phyloP scores from a whole-genome alignment of 2,329 filamentous ascomycete genomes.

The Fusarium aywerte region DNA sequence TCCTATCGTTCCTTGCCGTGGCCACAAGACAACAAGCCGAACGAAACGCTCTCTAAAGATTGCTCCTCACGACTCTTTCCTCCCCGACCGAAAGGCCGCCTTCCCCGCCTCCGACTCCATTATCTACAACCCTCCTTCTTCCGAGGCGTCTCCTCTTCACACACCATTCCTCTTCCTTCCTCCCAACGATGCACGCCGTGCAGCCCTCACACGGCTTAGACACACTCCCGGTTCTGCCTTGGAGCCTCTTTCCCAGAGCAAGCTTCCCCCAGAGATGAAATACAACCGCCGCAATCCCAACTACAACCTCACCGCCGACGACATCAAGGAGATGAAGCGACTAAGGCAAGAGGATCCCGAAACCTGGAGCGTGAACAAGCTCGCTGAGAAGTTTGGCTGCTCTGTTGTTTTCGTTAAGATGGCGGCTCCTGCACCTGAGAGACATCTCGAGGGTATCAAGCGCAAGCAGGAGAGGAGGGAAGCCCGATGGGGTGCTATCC shows the following conservation, averaged over 20 bases:
- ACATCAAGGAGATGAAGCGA: constrained; percentile 69
- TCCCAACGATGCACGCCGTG: constrained; percentile 63
- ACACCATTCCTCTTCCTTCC: constrained; percentile 76
- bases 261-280: constrained; percentile 51
- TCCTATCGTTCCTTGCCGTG: constrained; percentile 49
- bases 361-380: constrained; percentile 63
- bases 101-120: constrained; percentile 54
- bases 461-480: constrained; percentile 60
- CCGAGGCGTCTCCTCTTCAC: constrained; percentile 67
- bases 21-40: constrained; percentile 64
- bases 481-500: constrained; percentile 67
- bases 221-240: constrained; percentile 46
- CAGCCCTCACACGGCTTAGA: constrained; percentile 59
- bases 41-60: constrained; percentile 69
- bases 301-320: constrained; percentile 64
- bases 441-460: constrained; percentile 60
- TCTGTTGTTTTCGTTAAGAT: constrained; percentile 67
- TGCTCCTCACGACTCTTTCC: constrained; percentile 69
- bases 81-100: constrained; percentile 52
- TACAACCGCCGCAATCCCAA: constrained; percentile 52
- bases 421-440: constrained; percentile 61
- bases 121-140: constrained; percentile 68
- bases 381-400: constrained; percentile 67
- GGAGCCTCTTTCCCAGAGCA: constrained; percentile 28
- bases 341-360: constrained; percentile 65